Base-by-base conservation (phyloP, 345 rosid species). In the Populus nigra region DNA sequence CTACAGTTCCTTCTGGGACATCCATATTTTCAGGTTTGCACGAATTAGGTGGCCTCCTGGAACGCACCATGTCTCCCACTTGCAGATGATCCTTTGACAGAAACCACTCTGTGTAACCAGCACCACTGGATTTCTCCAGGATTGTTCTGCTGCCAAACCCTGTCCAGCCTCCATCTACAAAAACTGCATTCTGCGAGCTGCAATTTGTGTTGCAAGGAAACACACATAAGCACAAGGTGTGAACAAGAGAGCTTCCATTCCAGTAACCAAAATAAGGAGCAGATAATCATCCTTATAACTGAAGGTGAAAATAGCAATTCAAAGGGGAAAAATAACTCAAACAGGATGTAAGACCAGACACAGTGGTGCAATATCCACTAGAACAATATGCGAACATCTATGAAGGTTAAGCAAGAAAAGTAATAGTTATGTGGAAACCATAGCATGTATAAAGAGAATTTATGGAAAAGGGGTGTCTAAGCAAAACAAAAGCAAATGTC, bases 1-100 rank as follows among this genome's bases (percentile, higher is more conserved):
- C 99, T 27, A 93, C 90, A 18, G 62, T 83, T 76, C 93, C 99
- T 85, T 89, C 97, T 9, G 96, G 97, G 73, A 96, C 87, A 79
- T 90, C 89, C 97, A 93, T 93, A 79, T 80, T 90, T 79, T 85
- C 90, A 69, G 85, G 87, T 77, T 90, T 89, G 84, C 78, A 79
- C 2, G 91, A 87, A 76, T 90, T 84, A 12, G 77, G 84, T 66
- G 92, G 91, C 89, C 93, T 93, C 84, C 97, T 88, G 13, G 99
- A 96, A 63, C 94, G 96, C 68, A 96, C 98, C 2, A 72, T 77
- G 81, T 96, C 99, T 10, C 93, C 94, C 59, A 91, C 90, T 77
- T 78, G 88, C 72, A 92, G 88, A 66, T 76, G 81, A 82, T 96
- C 94, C 88, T 92, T 96, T 9, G 89, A 89, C 31, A 96, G 89